These are phyloP conservation scores for Plantago lanceolata DNA, from an alignment of 305 asterid species.

Conservation along the genomic window DNA sequence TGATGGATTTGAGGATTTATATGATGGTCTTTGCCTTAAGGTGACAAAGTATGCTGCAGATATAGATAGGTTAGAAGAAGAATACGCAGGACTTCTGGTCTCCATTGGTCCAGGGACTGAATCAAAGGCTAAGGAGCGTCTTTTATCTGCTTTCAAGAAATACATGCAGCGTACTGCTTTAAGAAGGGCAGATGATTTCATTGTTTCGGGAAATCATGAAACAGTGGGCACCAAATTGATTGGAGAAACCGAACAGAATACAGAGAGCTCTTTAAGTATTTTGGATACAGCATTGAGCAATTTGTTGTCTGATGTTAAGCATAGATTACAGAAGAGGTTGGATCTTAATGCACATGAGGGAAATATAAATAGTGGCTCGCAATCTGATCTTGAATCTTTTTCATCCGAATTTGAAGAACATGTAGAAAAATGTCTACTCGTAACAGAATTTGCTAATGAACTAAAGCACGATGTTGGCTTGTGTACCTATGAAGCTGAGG, in stretches of 20 bases:
- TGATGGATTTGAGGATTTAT: constrained; percentile 51
- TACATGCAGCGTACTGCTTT: constrained; percentile 52
- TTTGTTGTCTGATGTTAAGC: constrained; percentile 61
- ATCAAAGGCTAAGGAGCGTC: constrained; percentile 66
- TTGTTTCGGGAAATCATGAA: constrained; percentile 41
- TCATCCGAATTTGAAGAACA: constrained; percentile 71
- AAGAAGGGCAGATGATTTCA: constrained; percentile 41
- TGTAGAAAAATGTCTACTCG: constrained; percentile 72
- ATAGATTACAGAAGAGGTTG: constrained; percentile 43
- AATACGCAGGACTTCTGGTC: constrained; percentile 54
- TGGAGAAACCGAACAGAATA: constrained; percentile 48
- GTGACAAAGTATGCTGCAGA: constrained; percentile 65
- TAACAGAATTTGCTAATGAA: constrained; percentile 64
- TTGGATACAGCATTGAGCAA: constrained; percentile 57
- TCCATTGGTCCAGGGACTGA: constrained; percentile 78
- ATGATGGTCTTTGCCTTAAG: constrained; percentile 77
- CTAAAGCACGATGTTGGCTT: constrained; percentile 48
- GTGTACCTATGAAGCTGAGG: constrained; percentile 36
- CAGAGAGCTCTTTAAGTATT: constrained; percentile 41
- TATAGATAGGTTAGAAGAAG: constrained; percentile 81
- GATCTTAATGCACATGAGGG: constrained; percentile 42
- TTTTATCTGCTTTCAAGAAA: constrained; percentile 62
- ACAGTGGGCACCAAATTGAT: constrained; percentile 30
- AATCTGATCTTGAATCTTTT: constrained; percentile 55
- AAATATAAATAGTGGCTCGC: constrained; percentile 35